phyloP scores from a whole-genome alignment of 768 basidiomycete species.

The Serendipita vermifera region DNA sequence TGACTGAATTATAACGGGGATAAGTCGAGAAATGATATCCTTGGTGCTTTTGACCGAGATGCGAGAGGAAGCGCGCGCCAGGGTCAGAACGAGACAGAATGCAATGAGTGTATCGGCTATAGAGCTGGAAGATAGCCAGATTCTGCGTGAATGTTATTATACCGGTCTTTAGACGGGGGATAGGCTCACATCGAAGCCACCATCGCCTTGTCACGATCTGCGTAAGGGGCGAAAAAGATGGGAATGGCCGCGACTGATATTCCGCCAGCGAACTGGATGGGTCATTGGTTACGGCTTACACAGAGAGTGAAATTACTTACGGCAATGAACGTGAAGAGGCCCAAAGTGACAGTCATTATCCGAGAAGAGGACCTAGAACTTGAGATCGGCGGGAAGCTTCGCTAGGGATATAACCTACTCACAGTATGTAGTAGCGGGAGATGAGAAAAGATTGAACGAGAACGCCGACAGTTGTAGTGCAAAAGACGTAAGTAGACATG shows the following conservation, averaged over 20 bases:
- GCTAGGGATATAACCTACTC: not conserved
- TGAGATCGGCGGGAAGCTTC: not conserved
- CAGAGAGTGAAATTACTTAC: not conserved
- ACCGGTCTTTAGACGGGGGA: not conserved
- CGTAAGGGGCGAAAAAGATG: not conserved
- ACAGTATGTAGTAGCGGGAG: not conserved
- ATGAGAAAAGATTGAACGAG: not conserved
- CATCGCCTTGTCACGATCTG: not conserved
- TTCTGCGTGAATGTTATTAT: not conserved
- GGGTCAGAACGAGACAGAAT: not conserved
- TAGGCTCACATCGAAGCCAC: not conserved
- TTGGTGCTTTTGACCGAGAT: not conserved
- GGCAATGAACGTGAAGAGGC: not conserved
- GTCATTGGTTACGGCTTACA: not conserved
- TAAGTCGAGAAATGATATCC: not conserved
- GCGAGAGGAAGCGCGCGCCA: not conserved
- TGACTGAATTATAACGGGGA: not conserved
- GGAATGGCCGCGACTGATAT: not conserved
- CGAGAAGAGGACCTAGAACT: too few relatives aligned
- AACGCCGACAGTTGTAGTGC: not conserved
- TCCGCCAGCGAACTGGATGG: not conserved
- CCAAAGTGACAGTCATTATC: not conserved
- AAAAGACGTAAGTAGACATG: constrained; percentile 4
- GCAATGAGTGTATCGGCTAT: not conserved
- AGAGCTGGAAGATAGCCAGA: not conserved